Evolutionary conservation across 2,329 filamentous ascomycete genomes (phyloP), one percentile per base, ranked within the genome.

Genomic region (Metarhizium sp.): DNA sequence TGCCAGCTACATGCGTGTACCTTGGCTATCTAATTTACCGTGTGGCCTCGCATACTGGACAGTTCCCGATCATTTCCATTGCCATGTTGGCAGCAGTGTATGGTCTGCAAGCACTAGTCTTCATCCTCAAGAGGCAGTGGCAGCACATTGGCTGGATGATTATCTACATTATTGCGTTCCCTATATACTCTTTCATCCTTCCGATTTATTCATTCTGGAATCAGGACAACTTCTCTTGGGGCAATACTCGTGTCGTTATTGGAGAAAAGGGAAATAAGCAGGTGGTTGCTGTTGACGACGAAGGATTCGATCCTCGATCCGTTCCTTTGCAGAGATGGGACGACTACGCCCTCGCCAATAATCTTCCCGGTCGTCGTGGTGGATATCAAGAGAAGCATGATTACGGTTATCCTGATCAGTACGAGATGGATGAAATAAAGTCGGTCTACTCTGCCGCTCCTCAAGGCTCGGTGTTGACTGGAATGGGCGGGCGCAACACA

Each of bases 131-230:
- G 77, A 82, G 94, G 53, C 90, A 97, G 72, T 99, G 94, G 94
- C 92, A 99, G 70, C 92, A 97, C 68, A 83, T 99, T 58, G 94
- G 94, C 62, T 99, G 94, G 94, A 97, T 99, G 92, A 87, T 99
- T 61, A 97, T 99, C 68, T 99, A 99, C 74, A 80, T 99, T 59
- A 63, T 95, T n/a, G 94, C 94, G 2, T 96, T 88, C 76, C 94
- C 94, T 0, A 88, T 99, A 63, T 96, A 92, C 76, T 94, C 87
- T 4, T 89, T 99, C 64, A 69, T 95, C 59, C 81, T 99, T 13
- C 94, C 94, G 0, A 75, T 99, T 60, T 99, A 97, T 76, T 96
- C 92, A 0, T 99, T 99, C 86, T 99, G 94, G 94, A 95, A 96
- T 73, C 92, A 96, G 71, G 94, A 99, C 73, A 92, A 99, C 74